Evolutionary conservation across 805 yeast genomes (phyloP).

Genomic region (Suhomyces sp.): DNA sequence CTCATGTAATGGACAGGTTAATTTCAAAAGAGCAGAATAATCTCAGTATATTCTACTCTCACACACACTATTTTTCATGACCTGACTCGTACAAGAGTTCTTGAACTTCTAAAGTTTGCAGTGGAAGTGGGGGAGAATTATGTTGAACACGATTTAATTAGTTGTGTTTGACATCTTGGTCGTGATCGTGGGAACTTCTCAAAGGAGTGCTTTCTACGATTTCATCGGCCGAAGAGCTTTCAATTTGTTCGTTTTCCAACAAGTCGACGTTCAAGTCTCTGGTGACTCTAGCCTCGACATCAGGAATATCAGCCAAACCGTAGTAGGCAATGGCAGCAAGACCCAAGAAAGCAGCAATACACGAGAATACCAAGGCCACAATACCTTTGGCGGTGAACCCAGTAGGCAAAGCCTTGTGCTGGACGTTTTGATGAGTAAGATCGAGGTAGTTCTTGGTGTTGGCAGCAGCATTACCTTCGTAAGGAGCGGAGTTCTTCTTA

Average conservation of each 20-base stretch:
- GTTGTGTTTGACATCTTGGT: background rate
- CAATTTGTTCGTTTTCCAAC: constrained; percentile 22
- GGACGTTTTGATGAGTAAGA: constrained; percentile 72
- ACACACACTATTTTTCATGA: constrained; percentile 17
- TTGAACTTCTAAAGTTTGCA: background rate
- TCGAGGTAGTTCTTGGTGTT: constrained; percentile 61
- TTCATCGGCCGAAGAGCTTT: constrained; percentile 6
- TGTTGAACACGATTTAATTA: background rate
- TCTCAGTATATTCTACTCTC: constrained; percentile 8
- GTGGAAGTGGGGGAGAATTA: background rate
- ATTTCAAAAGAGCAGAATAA: constrained; percentile 5
- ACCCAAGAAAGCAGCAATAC: constrained; percentile 83
- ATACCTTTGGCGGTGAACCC: constrained; percentile 96
- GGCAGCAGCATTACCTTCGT: constrained; percentile 87
- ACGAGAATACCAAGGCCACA: constrained; percentile 89
- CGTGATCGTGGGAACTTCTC: background rate
- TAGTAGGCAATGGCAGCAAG: constrained; percentile 71
- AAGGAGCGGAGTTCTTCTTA: constrained; percentile 48
- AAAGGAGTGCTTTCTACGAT: constrained; percentile 6
- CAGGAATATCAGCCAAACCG: constrained; percentile 80
- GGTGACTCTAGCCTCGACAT: constrained; percentile 61
- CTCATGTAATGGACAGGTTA: background rate
- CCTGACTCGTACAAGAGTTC: background rate
- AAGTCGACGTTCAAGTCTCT: constrained; percentile 52
- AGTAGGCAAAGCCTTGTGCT: constrained; percentile 62